Base-by-base conservation (phyloP, 2,329 filamentous ascomycete genomes). In the Fusarium tricinctum region DNA sequence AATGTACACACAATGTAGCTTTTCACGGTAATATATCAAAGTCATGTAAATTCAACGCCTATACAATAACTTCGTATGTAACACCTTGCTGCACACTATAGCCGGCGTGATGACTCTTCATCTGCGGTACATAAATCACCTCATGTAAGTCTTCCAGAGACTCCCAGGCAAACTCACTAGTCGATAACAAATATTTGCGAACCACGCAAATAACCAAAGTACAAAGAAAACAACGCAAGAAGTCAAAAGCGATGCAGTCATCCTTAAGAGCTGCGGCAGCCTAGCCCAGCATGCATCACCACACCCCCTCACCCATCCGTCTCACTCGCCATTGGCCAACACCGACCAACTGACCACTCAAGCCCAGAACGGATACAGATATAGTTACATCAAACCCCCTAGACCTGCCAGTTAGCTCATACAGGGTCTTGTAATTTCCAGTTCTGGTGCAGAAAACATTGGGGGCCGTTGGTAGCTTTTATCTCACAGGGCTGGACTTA, bases 231-330 rank as follows among this genome's bases (percentile, higher is more conserved):
- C 56, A 61, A 23, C 58, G 51, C 50, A 58, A 52, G 59, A 62
- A 70, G 67, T 49, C 61, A 71, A 28, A 30, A 8, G 19, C 8
- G 33, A 58, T 55, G 66, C 58, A 55, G 55, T 61, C 66, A 59
- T 63, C 49, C 44, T 62, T 48, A 58, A 63, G 65, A 63, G 57
- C 59, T 67, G 39, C 58, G 54, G 71, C 47, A 70, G 69, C 66
- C 71, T 72, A 60, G 55, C 8, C 43, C 39, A 70, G 32, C 60
- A 61, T 73, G 64, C 71, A 73, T 66, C 57, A 67, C 58, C 52
- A 54, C 63, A 63, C 64, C 60, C 68, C 46, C 60, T 61, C 66
- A 47, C 42, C 40, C 30, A 47, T 32, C 23, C 20, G 28, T 32
- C 39, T 17, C 38, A 26, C 15, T 19, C 23, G n/a, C 42, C 23